Evolutionary conservation across 164 flowering plant genomes (phyloP), one percentile per base, ranked within the genome.

Genomic region (Liriodendron chinense): DNA sequence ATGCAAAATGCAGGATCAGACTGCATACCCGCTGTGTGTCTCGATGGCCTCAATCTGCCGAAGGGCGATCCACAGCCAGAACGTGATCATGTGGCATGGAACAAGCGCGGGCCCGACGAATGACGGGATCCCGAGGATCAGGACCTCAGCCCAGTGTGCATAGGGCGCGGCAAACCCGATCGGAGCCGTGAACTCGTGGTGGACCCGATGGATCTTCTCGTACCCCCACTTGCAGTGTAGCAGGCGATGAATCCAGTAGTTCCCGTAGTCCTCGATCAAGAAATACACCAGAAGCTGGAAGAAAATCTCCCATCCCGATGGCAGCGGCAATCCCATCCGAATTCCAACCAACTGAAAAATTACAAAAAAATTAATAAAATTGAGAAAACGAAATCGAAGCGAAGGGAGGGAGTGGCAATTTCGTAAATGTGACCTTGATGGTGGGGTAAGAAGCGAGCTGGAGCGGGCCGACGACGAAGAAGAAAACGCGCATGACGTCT

Each of bases 31-130:
- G 69, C 95, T 87, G 81, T 94, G 98, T 0, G 98, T 93, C 56
- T 93, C 98, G 76, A 94, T 89, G 21, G 98, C 97, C 85, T 94
- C 97, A 20, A 91, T 74, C 86, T 94, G 98, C 80, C 98, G 83
- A 49, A 94, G 77, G 75, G 79, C 85, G 20, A 94, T 88, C 98
- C 98, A 94, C 53, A 88, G 63, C 98, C 97, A 92, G 75, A 94
- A 89, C 1, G 98, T 93, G 73, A 93, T 80, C 88, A 92, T 93
- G 82, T 94, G 97, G 1, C 98, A 89, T 53, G 97, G 97, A 80
- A 73, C 97, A 65, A 93, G 84, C 0, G 91, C 92, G 0, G 98
- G 98, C 1, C 98, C 98, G 56, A 92, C 89, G 74, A 92, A 91
- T 1, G 97, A 90, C 10, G 98, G 93, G 68, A 93, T 84, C 25